phyloP scores from a whole-genome alignment of 192 early-diverging fungal species.

The Blastocladiella britannica region DNA sequence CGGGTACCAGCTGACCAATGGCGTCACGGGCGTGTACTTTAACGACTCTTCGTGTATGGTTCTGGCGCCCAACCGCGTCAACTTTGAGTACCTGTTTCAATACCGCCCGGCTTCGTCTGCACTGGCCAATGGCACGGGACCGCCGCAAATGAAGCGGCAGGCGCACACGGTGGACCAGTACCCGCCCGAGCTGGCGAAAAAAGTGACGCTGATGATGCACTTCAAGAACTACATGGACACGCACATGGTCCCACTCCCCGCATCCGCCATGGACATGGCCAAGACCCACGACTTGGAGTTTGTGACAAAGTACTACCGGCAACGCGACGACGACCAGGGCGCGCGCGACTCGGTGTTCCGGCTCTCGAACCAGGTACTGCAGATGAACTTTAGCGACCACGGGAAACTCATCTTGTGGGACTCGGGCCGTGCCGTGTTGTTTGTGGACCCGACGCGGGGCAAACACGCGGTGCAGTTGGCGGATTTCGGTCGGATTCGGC shows the following conservation, averaged over 20 bases:
- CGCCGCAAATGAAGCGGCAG: constrained; percentile 1
- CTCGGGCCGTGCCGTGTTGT: not conserved
- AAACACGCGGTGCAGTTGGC: not conserved
- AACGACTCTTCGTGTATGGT: constrained; percentile 70
- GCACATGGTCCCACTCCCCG: not conserved
- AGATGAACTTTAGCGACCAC: not conserved
- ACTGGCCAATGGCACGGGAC: constrained; percentile 1
- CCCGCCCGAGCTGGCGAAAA: constrained; percentile 4
- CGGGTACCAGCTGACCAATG: constrained; percentile 70
- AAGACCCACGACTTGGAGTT: not conserved
- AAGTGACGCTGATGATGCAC: constrained; percentile 5
- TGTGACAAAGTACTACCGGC: not conserved
- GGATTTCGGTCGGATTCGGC: not conserved
- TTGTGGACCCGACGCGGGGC: not conserved
- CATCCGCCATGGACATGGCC: not conserved
- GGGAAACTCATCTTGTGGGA: not conserved
- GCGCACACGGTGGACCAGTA: constrained; percentile 4
- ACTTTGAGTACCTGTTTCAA: constrained; percentile 4
- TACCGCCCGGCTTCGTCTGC: too few species aligned
- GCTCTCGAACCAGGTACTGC: not conserved
- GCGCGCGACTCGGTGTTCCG: not conserved
- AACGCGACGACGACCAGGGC: too few species aligned
- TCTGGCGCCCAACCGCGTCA: constrained; percentile 25
- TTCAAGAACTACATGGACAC: constrained; percentile 5
- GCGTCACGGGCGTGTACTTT: constrained; percentile 61